These are phyloP conservation scores for Trypanosoma platydactyli DNA, from an alignment of 208 protist species.

Conservation along the genomic window DNA sequence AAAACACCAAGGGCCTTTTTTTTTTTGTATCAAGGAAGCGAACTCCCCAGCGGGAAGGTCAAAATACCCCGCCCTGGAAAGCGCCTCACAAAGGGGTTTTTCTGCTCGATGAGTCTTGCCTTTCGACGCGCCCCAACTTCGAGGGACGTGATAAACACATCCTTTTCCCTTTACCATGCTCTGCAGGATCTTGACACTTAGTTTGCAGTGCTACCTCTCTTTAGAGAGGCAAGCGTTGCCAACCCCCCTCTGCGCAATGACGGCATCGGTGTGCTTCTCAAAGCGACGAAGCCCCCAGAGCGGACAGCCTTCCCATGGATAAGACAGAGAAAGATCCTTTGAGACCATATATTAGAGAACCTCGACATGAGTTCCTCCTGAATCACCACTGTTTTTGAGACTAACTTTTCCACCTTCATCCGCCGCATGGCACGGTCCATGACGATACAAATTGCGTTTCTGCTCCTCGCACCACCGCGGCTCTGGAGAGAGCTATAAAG, in stretches of 20 bases:
- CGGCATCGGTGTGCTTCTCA: background rate
- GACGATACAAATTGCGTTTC: slow-evolving; percentile 46
- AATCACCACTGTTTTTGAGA: slow-evolving; percentile 8
- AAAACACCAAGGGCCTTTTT: slow-evolving; percentile 1
- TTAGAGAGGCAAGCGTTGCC: background rate
- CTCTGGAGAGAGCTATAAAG: slow-evolving; percentile 62
- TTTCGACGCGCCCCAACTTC: too few species aligned
- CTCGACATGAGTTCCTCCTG: slow-evolving; percentile 5
- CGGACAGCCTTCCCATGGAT: slow-evolving; percentile 7
- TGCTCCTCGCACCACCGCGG: slow-evolving; percentile 55
- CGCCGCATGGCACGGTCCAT: slow-evolving; percentile 18
- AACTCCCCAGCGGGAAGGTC: background rate
- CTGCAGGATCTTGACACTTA: background rate
- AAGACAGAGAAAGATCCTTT: background rate
- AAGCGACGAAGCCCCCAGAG: slow-evolving; percentile 5
- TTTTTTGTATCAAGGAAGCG: too few species aligned
- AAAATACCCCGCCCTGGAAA: background rate
- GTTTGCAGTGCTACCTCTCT: background rate
- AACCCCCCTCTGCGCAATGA: background rate
- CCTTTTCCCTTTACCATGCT: too few species aligned
- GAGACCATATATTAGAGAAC: background rate
- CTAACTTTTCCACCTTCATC: slow-evolving; percentile 11
- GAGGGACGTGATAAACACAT: too few species aligned
- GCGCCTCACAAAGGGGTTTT: too few species aligned
- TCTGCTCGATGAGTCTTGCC: too few species aligned